A percentile compares a stretch with the other conserved stretches of the same genome.
These are phyloP conservation scores for Hanseniaspora sp. DNA, from an alignment of 1,139 yeast genomes.

Conservation along the genomic window DNA sequence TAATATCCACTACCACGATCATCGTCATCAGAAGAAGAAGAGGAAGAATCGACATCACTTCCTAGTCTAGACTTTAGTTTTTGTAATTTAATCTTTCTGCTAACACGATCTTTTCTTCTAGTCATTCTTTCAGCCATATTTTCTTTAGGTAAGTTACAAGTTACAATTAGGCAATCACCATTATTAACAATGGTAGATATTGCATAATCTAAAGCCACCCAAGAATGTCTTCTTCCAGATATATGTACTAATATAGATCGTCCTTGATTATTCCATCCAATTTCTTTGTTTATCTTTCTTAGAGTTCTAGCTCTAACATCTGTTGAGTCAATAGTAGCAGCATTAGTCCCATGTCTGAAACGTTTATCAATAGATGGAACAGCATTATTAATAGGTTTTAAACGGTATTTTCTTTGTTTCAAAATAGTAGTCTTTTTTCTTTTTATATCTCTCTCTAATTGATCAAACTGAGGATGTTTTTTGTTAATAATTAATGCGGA, in stretches of 20 bases:
- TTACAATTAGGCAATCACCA: slow-evolving; percentile 54
- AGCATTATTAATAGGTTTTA: slow-evolving; percentile 11
- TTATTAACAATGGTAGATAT: slow-evolving; percentile 41
- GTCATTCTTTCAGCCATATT: slow-evolving; percentile 16
- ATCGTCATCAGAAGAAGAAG: too few species aligned
- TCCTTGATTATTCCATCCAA: slow-evolving; percentile 23
- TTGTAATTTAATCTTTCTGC: slow-evolving; percentile 31
- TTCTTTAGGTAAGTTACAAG: slow-evolving; percentile 35
- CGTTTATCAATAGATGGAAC: slow-evolving; percentile 19
- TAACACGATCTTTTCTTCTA: slow-evolving; percentile 10
- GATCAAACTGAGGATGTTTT: slow-evolving; percentile 22
- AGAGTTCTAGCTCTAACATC: slow-evolving; percentile 22
- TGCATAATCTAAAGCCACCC: slow-evolving; percentile 71
- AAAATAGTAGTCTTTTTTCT: slow-evolving; percentile 19
- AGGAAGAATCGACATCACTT: too few species aligned
- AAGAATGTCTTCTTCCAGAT: slow-evolving; percentile 61
- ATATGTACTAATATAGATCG: slow-evolving; percentile 54
- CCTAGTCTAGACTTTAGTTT: slow-evolving; percentile 28
- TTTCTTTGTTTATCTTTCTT: slow-evolving; percentile 21
- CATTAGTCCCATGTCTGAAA: slow-evolving; percentile 12
- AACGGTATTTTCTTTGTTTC: slow-evolving; percentile 10
- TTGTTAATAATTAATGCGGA: slow-evolving; percentile 26
- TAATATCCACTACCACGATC: slow-evolving; percentile 9
- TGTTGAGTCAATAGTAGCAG: slow-evolving; percentile 17
- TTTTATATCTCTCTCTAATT: slow-evolving; percentile 17